Evolutionary conservation across 2,329 filamentous ascomycete genomes (phyloP).

Genomic region (Rutstroemia sp.): DNA sequence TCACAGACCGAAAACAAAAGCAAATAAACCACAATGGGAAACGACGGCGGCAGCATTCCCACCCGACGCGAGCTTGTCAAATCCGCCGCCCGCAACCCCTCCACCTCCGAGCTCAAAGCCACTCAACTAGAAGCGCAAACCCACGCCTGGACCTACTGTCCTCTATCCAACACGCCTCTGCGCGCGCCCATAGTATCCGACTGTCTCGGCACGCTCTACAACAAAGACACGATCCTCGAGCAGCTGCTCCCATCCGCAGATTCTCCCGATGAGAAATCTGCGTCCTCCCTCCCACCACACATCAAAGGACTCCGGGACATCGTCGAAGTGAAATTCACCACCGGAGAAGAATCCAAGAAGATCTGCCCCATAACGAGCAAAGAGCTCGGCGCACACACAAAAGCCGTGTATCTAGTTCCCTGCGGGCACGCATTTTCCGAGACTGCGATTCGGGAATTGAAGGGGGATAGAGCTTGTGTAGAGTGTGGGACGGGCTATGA

Average conservation of each 20-base stretch:
- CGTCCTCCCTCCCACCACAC: constrained; percentile 34
- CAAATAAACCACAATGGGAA: constrained; percentile 62
- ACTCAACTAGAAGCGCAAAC: constrained; percentile 75
- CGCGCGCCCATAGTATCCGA: constrained; percentile 69
- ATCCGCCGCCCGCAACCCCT: constrained; percentile 76
- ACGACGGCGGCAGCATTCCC: constrained; percentile 94
- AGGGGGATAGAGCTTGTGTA: constrained; percentile 48
- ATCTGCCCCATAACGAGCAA: constrained; percentile 85
- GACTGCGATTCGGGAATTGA: constrained; percentile 74
- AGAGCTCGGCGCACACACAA: constrained; percentile 69
- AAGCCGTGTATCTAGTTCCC: constrained; percentile 82
- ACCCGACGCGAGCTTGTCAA: constrained; percentile 95
- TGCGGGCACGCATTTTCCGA: constrained; percentile 95
- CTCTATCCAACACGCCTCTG: constrained; percentile 73
- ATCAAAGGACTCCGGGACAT: constrained; percentile 81
- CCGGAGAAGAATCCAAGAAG: constrained; percentile 46
- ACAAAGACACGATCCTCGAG: constrained; percentile 82
- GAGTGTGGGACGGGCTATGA: constrained; percentile 73
- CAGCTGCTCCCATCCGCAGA: constrained; percentile 43
- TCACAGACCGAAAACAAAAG: too few species aligned
- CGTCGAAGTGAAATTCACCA: constrained; percentile 70
- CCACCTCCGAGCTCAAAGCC: constrained; percentile 81
- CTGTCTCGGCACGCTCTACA: constrained; percentile 77
- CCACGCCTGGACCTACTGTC: constrained; percentile 82
- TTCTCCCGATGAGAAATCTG: constrained; percentile 35